Base-by-base conservation (phyloP, 108 stramenopile species). In the Fistulifera solaris region DNA sequence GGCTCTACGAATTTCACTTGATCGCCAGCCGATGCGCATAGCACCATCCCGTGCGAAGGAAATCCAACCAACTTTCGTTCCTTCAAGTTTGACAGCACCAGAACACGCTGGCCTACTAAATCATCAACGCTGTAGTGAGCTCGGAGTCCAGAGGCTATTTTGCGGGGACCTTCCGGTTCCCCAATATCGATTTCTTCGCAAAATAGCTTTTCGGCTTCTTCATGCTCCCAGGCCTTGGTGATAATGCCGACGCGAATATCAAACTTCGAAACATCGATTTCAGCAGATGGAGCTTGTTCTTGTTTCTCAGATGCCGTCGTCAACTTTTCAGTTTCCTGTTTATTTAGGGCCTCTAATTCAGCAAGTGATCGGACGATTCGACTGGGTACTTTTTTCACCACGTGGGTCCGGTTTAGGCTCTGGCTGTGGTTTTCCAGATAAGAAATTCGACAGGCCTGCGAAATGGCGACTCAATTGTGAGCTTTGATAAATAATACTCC, bases 171-270 rank as follows among this genome's bases (percentile, higher is more conserved):
- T 23, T 52, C 59, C 7, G 76, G 87, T 71, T 96, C 93, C 27
- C 95, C 95, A 5, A 89, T 46, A 65, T 96, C 93, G 54, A 96
- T 90, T 72, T 93, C 83, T 77, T 95, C 94, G 62, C 96, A 96
- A 60, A 71, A 93, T 0, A 96, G 81, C 44, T 91, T 91, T 31
- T 96, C 96, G 4, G 88, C 78, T 48, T 89, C 87, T 5, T 66
- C 71, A 60, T 96, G 96, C 48, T 82, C 72, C 96, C 96, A 94
- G 40, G 81, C 90, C 50, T 85, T 77, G 45, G 58, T 53, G 41
- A 94, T 85, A 10, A 77, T 59, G 0, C 92, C 93, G 0, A 90
- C 88, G 24, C 80, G 69, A 56, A 94, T 78, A 54, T 89, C 87
- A 28, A 94, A 52, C 47, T 75, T 78, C 24, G 78, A 80, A 7